Evolutionary conservation across 169 alveolate species (phyloP), one percentile per base, ranked within the genome.

Genomic region (Amoebophrya sp.): DNA sequence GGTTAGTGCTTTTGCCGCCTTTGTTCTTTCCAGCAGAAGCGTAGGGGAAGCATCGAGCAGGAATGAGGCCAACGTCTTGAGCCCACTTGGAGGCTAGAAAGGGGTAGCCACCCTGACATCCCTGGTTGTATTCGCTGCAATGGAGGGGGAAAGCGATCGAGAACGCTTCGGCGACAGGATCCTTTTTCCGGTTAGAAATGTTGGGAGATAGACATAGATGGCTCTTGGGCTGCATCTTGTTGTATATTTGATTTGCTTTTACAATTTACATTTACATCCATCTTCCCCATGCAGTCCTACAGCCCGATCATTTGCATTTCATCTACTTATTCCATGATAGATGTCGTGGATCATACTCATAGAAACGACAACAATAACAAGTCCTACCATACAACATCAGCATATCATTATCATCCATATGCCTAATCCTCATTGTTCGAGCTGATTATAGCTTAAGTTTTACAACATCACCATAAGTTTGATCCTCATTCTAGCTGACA

Each of bases 71-170:
- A 40, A 92, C 92, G 40, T 92, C 94, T 23, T 92, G 90, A 2
- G 92, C 41, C 93, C 94, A 95, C 90, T 94, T 95, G 41, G 91
- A 41, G n/a, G 93, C 94, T 10, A 95, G 92, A 89, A 93, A 92
- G 47, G 95, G 94, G 93, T 93, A 95, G 39, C 96, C 96, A 26
- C 95, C 95, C 38, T 94, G 89, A 53, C 96, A 95, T 65, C 96
- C 96, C 92, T 95, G 93, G 76, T 93, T 93, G 92, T 93, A 95
- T 89, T 93, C 94, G 40, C 93, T 93, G 40, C 96, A 95, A 53
- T 91, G 93, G 65, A 95, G 90, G 14, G 96, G 94, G 89, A 92
- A 92, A 0, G 89, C 18, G 40, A 92, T 47, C 14, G 94, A 89
- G 41, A 54, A 0, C 12, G 23, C 1, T 6, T 39, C 91, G 65